Percentiles rank a stretch among this genome's conserved stretches.
These are phyloP conservation scores for Fusarium siculi DNA, from an alignment of 2,329 filamentous ascomycete genomes.

Conservation along the genomic window DNA sequence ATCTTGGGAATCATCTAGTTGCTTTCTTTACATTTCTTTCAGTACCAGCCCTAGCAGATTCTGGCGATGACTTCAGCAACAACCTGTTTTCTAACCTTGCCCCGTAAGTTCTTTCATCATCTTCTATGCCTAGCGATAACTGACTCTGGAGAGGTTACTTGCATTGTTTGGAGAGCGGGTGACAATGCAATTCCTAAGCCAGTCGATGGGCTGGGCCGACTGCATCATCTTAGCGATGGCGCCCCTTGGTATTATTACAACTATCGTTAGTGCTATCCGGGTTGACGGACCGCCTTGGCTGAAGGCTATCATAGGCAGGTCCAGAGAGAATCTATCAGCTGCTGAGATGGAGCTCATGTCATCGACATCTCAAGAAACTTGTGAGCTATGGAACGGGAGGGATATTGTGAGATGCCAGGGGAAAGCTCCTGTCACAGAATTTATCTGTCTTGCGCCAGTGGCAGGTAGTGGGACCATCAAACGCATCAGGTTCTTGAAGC, in stretches of 20 bases:
- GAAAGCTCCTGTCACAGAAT: background rate
- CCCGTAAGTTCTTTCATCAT: background rate
- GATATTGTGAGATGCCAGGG: constrained; percentile 44
- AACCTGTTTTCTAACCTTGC: constrained; percentile 1
- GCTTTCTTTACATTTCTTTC: too few relatives aligned
- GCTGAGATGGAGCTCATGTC: constrained; percentile 58
- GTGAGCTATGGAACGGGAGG: constrained; percentile 57
- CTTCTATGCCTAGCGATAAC: background rate
- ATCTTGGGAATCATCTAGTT: too few relatives aligned
- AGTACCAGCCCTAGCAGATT: background rate
- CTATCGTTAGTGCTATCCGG: constrained; percentile 56
- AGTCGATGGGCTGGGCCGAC: constrained; percentile 54
- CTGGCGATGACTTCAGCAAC: constrained; percentile 3
- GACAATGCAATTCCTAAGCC: constrained; percentile 60
- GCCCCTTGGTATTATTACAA: constrained; percentile 58
- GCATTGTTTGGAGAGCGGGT: constrained; percentile 56
- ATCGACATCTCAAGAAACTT: constrained; percentile 55
- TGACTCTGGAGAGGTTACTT: background rate
- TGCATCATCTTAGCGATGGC: constrained; percentile 59
- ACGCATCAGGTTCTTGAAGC: background rate
- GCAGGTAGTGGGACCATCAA: background rate
- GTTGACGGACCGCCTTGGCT: constrained; percentile 56
- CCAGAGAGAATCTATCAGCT: constrained; percentile 53
- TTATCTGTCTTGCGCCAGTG: background rate
- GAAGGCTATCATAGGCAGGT: constrained; percentile 57